Base-by-base conservation (phyloP, 495 filamentous ascomycete species). In the Aspergillus heteromorphus region DNA sequence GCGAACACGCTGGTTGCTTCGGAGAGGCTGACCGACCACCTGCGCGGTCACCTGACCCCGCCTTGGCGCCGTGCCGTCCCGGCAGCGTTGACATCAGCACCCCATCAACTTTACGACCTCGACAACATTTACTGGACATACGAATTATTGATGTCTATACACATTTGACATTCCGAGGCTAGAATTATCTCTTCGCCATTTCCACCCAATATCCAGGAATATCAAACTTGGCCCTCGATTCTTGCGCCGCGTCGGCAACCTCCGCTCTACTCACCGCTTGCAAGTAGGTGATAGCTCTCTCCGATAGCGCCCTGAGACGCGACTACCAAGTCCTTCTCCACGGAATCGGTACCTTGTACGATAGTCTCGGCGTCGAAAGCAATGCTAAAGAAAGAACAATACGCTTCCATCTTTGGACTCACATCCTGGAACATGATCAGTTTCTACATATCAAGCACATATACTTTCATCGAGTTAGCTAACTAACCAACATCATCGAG, bases 261-360 rank as follows among this genome's bases (percentile, higher is more conserved):
- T 17, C 42, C 0, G 20, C 7, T n/a, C 18, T 36, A 16, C 43
- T 11, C 34, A 65, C 21, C 14, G 67, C 67, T 50, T 71, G 70
- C 17, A 65, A 58, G 53, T 73, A 77, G 13, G 68, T 73, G 48
- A 82, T 75, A 17, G 72, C 74, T 53, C 76, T 74, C 47, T 79
- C 77, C 7, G 77, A 79, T 34, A 79, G 54, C 40, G 75, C 75
- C 2, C 78, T 77, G 56, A 82, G 81, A 17, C 5, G 71, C 29
- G 17, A 63, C 53, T 4, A 55, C 38, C 25, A 78, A 31, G 29
- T 61, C 56, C 19, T 60, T 66, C 49, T 53, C 54, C 34, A n/a
- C n/a, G 13, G 4, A 13, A 38, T 47, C 53, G 34, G 17, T 51
- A 49, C 20, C 31, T 40, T 49, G 60, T 48, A 19, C 38, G 4